These are phyloP conservation scores for Teratosphaeriaceae sp. DNA, from an alignment of 2,329 filamentous ascomycete species.

Conservation along the genomic window DNA sequence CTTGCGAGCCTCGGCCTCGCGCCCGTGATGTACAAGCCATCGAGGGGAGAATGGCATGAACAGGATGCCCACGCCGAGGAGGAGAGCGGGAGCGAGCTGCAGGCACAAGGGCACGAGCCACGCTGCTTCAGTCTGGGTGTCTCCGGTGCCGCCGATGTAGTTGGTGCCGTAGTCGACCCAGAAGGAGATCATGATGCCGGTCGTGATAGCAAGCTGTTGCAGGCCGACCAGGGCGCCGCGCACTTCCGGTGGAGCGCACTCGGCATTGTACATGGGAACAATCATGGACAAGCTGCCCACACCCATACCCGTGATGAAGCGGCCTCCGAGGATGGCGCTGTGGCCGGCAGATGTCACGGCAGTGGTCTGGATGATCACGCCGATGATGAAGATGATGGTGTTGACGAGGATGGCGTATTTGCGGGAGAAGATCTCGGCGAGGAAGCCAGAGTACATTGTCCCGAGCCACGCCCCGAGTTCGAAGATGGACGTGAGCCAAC, in stretches of 20 bases:
- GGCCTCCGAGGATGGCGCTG: slow-evolving; percentile 59
- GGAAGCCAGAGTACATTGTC: slow-evolving; percentile 59
- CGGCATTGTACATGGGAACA: slow-evolving; percentile 39
- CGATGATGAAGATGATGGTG: slow-evolving; percentile 60
- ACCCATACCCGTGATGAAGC: slow-evolving; percentile 64
- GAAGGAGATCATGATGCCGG: slow-evolving; percentile 52
- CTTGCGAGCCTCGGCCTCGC: slow-evolving; percentile 59
- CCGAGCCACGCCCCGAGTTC: slow-evolving; percentile 73
- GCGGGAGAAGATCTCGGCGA: slow-evolving; percentile 62
- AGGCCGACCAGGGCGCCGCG: slow-evolving; percentile 60
- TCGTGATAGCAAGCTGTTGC: slow-evolving; percentile 55
- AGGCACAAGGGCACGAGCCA: slow-evolving; percentile 70
- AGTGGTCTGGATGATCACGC: slow-evolving; percentile 61
- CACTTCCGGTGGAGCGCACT: slow-evolving; percentile 53
- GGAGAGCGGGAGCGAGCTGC: slow-evolving; percentile 59
- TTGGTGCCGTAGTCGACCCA: slow-evolving; percentile 31
- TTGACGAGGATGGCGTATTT: slow-evolving; percentile 66
- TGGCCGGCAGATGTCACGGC: slow-evolving; percentile 49
- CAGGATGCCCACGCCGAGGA: slow-evolving; percentile 64
- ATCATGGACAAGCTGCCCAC: slow-evolving; percentile 66
- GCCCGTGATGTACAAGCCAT: slow-evolving; percentile 65
- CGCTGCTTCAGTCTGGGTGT: slow-evolving; percentile 56
- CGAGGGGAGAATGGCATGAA: slow-evolving; percentile 69
- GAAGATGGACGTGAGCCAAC: slow-evolving; percentile 55
- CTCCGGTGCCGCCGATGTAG: slow-evolving; percentile 49